A percentile compares a stretch with the other conserved stretches of the same genome.
Evolutionary conservation across 2,329 filamentous ascomycete species (phyloP).

Genomic region (Botrytis paeoniae): DNA sequence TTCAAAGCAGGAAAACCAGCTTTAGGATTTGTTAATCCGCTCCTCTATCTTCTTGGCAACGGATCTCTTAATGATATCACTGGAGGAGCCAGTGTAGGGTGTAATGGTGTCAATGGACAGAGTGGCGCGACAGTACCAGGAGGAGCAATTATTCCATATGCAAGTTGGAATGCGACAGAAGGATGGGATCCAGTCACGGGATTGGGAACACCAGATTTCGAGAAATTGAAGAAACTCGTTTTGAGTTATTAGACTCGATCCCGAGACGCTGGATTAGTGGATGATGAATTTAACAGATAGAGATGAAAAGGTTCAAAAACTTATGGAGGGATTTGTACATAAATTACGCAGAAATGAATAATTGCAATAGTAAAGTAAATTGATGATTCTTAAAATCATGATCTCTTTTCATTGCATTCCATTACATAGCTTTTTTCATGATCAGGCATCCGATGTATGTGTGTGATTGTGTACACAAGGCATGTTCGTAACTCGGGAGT

Average conservation of each 20-base stretch:
- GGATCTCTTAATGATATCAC: constrained; percentile 42
- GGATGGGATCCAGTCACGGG: constrained; percentile 42
- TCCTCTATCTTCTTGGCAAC: constrained; percentile 38
- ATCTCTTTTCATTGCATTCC: neutral
- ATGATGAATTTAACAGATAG: neutral
- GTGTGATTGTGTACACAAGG: neutral
- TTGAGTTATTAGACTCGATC: neutral
- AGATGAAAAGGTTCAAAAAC: neutral
- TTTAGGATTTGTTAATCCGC: constrained; percentile 44
- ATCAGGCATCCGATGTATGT: neutral
- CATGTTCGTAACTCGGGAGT: neutral
- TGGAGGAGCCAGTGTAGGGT: constrained; percentile 39
- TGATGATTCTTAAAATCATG: neutral
- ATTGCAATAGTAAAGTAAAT: neutral
- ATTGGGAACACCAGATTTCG: constrained; percentile 37
- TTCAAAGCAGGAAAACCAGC: constrained; percentile 46
- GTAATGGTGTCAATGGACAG: constrained; percentile 32
- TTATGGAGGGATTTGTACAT: neutral
- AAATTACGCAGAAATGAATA: neutral
- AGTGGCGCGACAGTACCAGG: constrained; percentile 15
- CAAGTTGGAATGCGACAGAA: constrained; percentile 31
- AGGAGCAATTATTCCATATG: constrained; percentile 25
- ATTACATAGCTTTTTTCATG: neutral
- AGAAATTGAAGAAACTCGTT: constrained; percentile 25
- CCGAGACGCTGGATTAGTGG: neutral